phyloP scores from a whole-genome alignment of 1,139 yeast genomes.

The Dujonia santamariae region DNA sequence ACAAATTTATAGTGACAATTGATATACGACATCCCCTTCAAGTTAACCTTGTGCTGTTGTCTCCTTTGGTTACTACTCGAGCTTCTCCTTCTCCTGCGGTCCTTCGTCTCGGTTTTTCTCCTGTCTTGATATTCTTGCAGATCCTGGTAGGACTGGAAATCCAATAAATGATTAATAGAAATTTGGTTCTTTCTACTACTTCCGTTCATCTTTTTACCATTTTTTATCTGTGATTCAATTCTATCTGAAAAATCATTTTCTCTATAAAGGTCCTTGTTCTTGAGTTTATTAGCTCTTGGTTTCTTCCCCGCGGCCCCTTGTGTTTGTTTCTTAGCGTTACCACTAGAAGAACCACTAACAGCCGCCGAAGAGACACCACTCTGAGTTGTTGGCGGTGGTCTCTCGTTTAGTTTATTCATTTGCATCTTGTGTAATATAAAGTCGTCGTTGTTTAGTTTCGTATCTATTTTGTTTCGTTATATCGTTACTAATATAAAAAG shows the following conservation, averaged over 20 bases:
- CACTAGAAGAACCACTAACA: no score
- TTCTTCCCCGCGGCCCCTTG: background rate
- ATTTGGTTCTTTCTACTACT: slow-evolving; percentile 46
- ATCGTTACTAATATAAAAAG: no score
- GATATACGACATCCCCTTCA: slow-evolving; percentile 71
- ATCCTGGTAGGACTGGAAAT: slow-evolving; percentile 53
- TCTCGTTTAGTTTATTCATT: background rate
- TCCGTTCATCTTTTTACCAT: slow-evolving; percentile 13
- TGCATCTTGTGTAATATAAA: no score
- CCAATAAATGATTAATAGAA: slow-evolving; percentile 62
- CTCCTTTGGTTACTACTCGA: slow-evolving; percentile 7
- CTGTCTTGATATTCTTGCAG: slow-evolving; percentile 42
- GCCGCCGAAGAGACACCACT: no score
- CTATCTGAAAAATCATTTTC: background rate
- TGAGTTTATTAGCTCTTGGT: background rate
- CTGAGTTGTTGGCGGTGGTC: no score
- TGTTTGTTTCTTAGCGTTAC: background rate
- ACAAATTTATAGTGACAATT: slow-evolving; percentile 85
- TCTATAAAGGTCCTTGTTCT: background rate
- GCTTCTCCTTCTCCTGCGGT: slow-evolving; percentile 17
- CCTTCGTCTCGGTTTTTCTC: slow-evolving; percentile 16
- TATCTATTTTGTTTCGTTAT: no score
- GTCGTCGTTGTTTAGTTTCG: no score
- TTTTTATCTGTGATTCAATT: slow-evolving; percentile 9
- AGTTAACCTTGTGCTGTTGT: slow-evolving; percentile 24